Evolutionary conservation across 306 rosid species (phyloP), one percentile per base, ranked within the genome.

Genomic region (Cicer judaicum): DNA sequence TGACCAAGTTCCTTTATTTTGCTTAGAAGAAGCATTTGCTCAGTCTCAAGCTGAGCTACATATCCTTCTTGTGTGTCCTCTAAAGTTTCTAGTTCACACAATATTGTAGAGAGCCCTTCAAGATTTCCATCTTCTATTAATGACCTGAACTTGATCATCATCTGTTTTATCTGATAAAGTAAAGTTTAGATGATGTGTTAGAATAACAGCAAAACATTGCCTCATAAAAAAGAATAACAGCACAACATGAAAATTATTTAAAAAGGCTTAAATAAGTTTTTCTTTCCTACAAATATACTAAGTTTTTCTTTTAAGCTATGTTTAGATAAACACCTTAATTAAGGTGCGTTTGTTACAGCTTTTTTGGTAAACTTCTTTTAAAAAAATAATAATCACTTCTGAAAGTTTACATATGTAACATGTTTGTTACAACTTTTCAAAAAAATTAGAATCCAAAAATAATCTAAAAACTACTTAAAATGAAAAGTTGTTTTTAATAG

Each of bases 1-100:
- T 80, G 86, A 57, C 93, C 99, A 47, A 95, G 88, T 78, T 88
- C 97, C 85, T 81, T 89, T 68, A 92, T 77, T 85, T 92, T 95
- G 87, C 86, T 85, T 13, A 95, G 85, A 39, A 95, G 98, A 62
- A 95, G 96, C 84, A 60, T 79, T 73, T 92, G 99, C 77, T 92
- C 99, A 3, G 89, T 95, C 79, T 95, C 98, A 5, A 95, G 75
- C 69, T 90, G 96, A 39, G 15, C 68, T 86, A 92, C 87, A 74
- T 89, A 92, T 8, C 82, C 93, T 84, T 87, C 93, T 56, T 88
- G 99, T 42, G 84, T 73, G 29, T 89, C 93, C 77, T 95, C 97
- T 0, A 90, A 75, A 47, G 88, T 83, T 84, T 90, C 92, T 36
- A 95, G 83, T 76, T 95, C 98, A 49, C 80, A 79, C 86, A 95